A percentile compares a stretch with the other conserved stretches of the same genome.
phyloP scores from a whole-genome alignment of 1,284 basidiomycete genomes.

The Moniliophthora roreri region DNA sequence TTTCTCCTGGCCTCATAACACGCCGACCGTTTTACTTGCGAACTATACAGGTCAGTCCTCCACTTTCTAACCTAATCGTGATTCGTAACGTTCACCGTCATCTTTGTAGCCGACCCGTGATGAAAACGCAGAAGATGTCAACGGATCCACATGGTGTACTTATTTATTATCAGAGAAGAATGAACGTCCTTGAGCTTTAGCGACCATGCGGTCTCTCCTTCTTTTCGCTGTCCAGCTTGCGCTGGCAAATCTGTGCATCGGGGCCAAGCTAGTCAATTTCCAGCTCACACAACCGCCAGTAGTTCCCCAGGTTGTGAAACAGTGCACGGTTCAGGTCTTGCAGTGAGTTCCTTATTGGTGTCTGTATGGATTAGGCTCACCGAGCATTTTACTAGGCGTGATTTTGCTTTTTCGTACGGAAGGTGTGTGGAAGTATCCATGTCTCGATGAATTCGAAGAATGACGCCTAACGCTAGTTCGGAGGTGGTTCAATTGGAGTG shows the following conservation, averaged over 20 bases:
- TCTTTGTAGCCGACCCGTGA: too few species aligned
- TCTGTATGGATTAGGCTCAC: constrained; percentile 1
- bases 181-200: not conserved
- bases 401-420: constrained; percentile 72
- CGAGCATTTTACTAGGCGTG: constrained; percentile 44
- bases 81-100: too few species aligned
- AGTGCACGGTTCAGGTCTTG: constrained; percentile 65
- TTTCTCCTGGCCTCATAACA: too few species aligned
- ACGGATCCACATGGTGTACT: too few species aligned
- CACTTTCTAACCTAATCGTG: too few species aligned
- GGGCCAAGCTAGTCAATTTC: constrained; percentile 55
- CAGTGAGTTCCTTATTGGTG: constrained; percentile 42
- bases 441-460: not conserved
- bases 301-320: constrained; percentile 53
- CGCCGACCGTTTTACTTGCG: too few species aligned
- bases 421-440: constrained; percentile 38
- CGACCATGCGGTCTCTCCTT: constrained; percentile 11
- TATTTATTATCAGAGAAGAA: too few species aligned
- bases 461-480: constrained; percentile 38
- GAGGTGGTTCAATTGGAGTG: constrained; percentile 67
- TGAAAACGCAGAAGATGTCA: too few species aligned
- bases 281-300: constrained; percentile 72
- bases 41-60: too few species aligned
- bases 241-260: constrained; percentile 12
- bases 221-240: constrained; percentile 13